These are phyloP conservation scores for Sclerospora graminicola DNA, from an alignment of 352 stramenopile genomes.

Conservation along the genomic window DNA sequence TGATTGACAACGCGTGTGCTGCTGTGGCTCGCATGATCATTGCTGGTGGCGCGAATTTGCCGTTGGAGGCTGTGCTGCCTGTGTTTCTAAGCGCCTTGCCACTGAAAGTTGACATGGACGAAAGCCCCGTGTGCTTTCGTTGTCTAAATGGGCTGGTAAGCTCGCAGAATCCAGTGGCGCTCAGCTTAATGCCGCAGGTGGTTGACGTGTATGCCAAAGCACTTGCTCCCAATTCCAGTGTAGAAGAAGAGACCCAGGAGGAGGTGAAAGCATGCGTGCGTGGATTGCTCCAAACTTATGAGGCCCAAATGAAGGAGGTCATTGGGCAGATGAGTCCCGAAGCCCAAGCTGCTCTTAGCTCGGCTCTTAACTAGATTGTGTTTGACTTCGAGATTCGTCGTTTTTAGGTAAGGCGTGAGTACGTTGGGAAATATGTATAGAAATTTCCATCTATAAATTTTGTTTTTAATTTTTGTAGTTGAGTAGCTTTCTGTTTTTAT, in stretches of 20 bases:
- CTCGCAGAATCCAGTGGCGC: slow-evolving; percentile 76
- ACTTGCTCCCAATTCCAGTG: slow-evolving; percentile 42
- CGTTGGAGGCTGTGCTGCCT: slow-evolving; percentile 89
- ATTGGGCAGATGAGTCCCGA: slow-evolving; percentile 65
- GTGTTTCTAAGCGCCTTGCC: slow-evolving; percentile 90
- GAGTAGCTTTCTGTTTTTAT: no score
- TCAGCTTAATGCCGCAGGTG: slow-evolving; percentile 62
- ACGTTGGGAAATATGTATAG: slow-evolving; percentile 25
- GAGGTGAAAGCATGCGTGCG: slow-evolving; percentile 64
- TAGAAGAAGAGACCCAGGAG: slow-evolving; percentile 66
- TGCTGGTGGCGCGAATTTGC: slow-evolving; percentile 57
- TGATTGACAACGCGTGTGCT: slow-evolving; percentile 89
- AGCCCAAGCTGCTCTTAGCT: slow-evolving; percentile 52
- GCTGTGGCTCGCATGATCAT: slow-evolving; percentile 92
- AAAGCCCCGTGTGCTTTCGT: slow-evolving; percentile 93
- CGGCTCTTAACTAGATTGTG: slow-evolving; percentile 35
- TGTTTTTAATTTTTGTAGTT: no score
- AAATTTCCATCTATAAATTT: slow-evolving; percentile 17
- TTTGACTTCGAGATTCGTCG: slow-evolving; percentile 9
- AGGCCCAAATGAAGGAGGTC: slow-evolving; percentile 73
- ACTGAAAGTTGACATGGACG: slow-evolving; percentile 94
- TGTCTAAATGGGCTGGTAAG: slow-evolving; percentile 90
- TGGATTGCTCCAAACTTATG: slow-evolving; percentile 50
- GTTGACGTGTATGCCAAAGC: slow-evolving; percentile 77
- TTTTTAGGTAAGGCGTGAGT: slow-evolving; percentile 28